Percentiles rank a stretch among this genome's conserved stretches.
These are phyloP conservation scores for Penicillium sumatraense DNA, from an alignment of 2,329 filamentous ascomycete genomes.

Conservation along the genomic window DNA sequence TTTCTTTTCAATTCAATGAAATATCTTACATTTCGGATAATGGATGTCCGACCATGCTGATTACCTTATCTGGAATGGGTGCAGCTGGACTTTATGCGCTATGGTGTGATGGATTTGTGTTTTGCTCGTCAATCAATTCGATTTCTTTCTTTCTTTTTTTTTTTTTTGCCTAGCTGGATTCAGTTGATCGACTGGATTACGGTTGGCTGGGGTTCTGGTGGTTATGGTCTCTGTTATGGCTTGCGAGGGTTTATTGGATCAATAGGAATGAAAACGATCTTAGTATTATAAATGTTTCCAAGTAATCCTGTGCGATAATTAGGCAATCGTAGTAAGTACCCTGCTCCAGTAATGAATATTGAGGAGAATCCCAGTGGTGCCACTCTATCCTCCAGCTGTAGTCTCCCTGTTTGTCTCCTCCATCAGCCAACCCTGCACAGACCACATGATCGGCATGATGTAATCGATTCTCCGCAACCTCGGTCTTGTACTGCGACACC, in stretches of 20 bases:
- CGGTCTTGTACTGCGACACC: conserved; percentile 16
- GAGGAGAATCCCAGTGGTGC: no score
- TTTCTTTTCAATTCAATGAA: not conserved
- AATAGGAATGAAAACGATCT: conserved; percentile 14
- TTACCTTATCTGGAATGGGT: not conserved
- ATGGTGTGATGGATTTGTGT: conserved; percentile 26
- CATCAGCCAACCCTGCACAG: conserved; percentile 10
- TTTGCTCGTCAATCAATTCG: no score
- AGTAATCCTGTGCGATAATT: no score
- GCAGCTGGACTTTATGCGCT: conserved; percentile 19
- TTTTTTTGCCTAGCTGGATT: conserved; percentile 1
- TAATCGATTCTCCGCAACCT: conserved; percentile 29
- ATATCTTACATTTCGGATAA: not conserved
- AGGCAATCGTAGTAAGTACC: no score
- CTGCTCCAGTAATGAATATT: no score
- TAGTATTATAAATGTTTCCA: no score
- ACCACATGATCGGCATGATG: conserved; percentile 31
- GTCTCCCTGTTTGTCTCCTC: not conserved
- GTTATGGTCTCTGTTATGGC: not conserved
- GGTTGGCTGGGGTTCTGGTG: conserved; percentile 6
- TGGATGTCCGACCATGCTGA: not conserved
- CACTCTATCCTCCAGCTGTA: no score
- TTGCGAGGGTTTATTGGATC: not conserved
- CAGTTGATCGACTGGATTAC: conserved; percentile 1
- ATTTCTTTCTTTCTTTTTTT: not conserved